A percentile compares a stretch with the other conserved stretches of the same genome.
phyloP scores from a whole-genome alignment of 192 early-diverging fungal genomes.

The Glomus cerebriforme region DNA sequence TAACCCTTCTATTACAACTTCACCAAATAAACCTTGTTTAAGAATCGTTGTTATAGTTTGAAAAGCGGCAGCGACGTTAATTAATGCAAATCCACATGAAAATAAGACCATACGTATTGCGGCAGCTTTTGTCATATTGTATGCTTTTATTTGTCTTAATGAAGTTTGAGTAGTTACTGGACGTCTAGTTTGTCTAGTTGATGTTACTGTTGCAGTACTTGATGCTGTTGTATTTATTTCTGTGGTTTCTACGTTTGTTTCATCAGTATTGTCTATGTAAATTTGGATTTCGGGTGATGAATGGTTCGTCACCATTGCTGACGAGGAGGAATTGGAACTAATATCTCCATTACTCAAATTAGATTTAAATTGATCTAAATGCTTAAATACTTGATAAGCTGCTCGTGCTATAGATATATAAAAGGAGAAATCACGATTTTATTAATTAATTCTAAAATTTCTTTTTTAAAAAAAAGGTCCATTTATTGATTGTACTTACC shows the following conservation, averaged over 20 bases:
- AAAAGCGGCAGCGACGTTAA: not conserved
- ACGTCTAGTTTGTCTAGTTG: too few relatives aligned
- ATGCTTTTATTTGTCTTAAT: not conserved
- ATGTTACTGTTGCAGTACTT: too few relatives aligned
- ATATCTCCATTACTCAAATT: not conserved
- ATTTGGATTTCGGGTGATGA: too few relatives aligned
- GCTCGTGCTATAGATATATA: not conserved
- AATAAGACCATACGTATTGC: conserved; percentile 1
- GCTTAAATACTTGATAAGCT: not conserved
- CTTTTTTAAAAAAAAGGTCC: not conserved
- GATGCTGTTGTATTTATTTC: too few relatives aligned
- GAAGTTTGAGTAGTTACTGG: too few relatives aligned
- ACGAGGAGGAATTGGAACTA: too few relatives aligned
- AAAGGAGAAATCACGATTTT: too few relatives aligned
- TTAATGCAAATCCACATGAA: not conserved
- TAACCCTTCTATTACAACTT: not conserved
- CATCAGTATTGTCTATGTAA: too few relatives aligned
- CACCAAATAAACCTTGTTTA: not conserved
- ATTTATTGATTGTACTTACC: not conserved
- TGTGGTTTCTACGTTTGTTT: too few relatives aligned
- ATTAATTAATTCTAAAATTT: too few relatives aligned
- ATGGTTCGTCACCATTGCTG: too few relatives aligned
- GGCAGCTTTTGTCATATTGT: not conserved
- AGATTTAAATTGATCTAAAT: not conserved
- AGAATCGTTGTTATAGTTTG: not conserved